phyloP scores from a whole-genome alignment of 805 yeast species.

The Cyberlindnera misumaiensis region DNA sequence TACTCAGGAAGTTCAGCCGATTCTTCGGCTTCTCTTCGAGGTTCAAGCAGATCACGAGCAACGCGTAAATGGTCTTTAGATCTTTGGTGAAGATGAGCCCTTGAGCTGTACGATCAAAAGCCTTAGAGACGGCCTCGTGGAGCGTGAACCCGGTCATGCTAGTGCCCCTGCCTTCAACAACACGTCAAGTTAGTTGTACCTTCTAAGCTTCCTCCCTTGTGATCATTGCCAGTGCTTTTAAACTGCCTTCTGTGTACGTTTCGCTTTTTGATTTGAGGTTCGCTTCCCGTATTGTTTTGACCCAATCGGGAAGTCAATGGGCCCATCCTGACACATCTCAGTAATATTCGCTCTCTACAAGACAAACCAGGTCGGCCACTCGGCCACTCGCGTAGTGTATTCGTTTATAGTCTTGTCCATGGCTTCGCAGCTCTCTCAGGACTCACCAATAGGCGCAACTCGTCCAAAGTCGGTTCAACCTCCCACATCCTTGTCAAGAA shows the following conservation, averaged over 20 bases:
- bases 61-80: slow-evolving; percentile 51
- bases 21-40: slow-evolving; percentile 26
- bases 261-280: background rate
- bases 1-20: slow-evolving; percentile 24
- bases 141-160: slow-evolving; percentile 18
- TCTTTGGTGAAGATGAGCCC: slow-evolving; percentile 52
- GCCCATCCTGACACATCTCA: background rate
- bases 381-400: too few relatives aligned
- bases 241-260: too few relatives aligned
- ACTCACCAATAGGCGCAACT: slow-evolving; percentile 15
- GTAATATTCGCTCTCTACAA: too few relatives aligned
- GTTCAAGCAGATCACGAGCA: slow-evolving; percentile 38
- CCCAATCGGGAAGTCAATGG: slow-evolving; percentile 19
- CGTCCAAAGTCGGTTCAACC: slow-evolving; percentile 22
- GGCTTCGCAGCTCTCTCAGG: slow-evolving; percentile 14
- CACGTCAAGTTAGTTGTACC: too few relatives aligned
- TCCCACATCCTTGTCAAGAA: slow-evolving; percentile 23
- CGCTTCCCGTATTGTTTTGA: slow-evolving; percentile 11
- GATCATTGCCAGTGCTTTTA: too few relatives aligned
- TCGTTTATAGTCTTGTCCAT: slow-evolving; percentile 20
- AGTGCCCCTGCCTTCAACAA: too few relatives aligned
- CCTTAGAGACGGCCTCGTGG: slow-evolving; percentile 38
- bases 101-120: slow-evolving; percentile 42
- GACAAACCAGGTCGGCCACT: too few relatives aligned
- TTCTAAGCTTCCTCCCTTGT: too few relatives aligned